These are phyloP conservation scores for Houttuynia cordata DNA, from an alignment of 164 flowering plant genomes.

Conservation along the genomic window DNA sequence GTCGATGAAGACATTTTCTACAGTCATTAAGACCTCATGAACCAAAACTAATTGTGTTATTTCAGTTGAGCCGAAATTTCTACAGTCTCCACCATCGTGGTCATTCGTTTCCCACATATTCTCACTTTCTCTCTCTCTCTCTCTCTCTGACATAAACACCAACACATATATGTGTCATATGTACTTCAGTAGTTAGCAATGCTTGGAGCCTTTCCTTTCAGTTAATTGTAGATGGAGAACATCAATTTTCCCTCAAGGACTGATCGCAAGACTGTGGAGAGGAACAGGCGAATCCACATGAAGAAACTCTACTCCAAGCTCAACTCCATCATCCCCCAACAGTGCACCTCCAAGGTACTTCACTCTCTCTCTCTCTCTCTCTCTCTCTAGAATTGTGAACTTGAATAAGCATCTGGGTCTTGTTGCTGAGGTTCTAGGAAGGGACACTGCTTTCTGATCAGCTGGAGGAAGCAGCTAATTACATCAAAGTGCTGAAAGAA, in stretches of 20 bases:
- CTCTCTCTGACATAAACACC: too few relatives aligned
- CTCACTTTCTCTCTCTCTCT: background rate
- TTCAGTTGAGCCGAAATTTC: background rate
- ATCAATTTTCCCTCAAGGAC: background rate
- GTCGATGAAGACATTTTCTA: too few relatives aligned
- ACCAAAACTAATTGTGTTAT: too few relatives aligned
- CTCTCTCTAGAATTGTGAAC: background rate
- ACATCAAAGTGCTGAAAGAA: conserved; percentile 25
- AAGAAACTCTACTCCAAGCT: conserved; percentile 45
- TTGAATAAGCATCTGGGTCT: background rate
- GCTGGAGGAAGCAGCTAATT: conserved; percentile 42
- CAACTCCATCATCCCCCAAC: conserved; percentile 40
- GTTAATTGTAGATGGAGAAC: background rate
- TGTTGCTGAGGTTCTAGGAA: conserved; percentile 19
- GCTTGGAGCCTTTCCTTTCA: background rate
- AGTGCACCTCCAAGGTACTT: conserved; percentile 12
- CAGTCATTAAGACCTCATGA: too few relatives aligned
- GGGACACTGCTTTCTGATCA: conserved; percentile 35
- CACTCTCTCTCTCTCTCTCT: too few relatives aligned
- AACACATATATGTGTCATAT: too few relatives aligned
- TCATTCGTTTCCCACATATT: background rate
- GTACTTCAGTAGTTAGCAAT: background rate
- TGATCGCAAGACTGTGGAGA: conserved; percentile 56
- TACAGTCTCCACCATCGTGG: background rate
- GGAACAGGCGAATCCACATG: conserved; percentile 61